Evolutionary conservation across 2,329 filamentous ascomycete species (phyloP).

Genomic region (Aspergillus sp.): DNA sequence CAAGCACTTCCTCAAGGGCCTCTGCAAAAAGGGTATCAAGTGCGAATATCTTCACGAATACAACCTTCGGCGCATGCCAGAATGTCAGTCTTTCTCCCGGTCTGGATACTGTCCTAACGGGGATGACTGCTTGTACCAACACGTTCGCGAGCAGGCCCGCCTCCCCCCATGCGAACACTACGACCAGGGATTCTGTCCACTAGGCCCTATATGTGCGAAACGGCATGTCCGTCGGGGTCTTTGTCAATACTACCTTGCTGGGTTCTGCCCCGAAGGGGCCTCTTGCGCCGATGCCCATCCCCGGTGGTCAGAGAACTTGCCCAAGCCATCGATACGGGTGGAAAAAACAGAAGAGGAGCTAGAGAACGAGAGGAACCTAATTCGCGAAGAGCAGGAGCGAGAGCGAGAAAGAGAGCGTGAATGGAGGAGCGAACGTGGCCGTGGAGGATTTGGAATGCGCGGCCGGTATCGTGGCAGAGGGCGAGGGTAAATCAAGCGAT

Average conservation of each 20-base stretch:
- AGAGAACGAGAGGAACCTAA: constrained; percentile 55
- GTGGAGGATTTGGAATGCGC: constrained; percentile 46
- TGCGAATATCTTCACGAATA: constrained; percentile 99
- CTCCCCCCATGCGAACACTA: constrained; percentile 85
- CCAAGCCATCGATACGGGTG: constrained; percentile 58
- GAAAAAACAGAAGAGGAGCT: constrained; percentile 73
- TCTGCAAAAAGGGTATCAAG: constrained; percentile 95
- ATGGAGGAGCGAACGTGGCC: constrained; percentile 53
- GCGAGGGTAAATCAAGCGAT: constrained; percentile 34
- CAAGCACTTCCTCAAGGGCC: constrained; percentile 96
- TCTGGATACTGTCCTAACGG: constrained; percentile 96
- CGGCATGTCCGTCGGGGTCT: constrained; percentile 80
- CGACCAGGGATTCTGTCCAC: constrained; percentile 88
- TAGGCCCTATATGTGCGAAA: constrained; percentile 83
- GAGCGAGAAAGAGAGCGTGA: constrained; percentile 56
- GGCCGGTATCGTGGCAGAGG: constrained; percentile 47
- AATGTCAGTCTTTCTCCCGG: constrained; percentile 93
- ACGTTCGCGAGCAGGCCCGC: constrained; percentile 80
- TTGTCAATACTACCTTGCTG: constrained; percentile 84
- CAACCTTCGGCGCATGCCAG: constrained; percentile 96
- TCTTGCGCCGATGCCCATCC: constrained; percentile 79
- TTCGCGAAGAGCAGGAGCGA: constrained; percentile 61
- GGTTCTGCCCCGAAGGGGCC: constrained; percentile 85
- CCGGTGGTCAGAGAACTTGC: constrained; percentile 68
- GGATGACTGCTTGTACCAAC: constrained; percentile 91